Base-by-base conservation (phyloP, 1,139 yeast genomes). In the Casaregolazyma suthepensis region DNA sequence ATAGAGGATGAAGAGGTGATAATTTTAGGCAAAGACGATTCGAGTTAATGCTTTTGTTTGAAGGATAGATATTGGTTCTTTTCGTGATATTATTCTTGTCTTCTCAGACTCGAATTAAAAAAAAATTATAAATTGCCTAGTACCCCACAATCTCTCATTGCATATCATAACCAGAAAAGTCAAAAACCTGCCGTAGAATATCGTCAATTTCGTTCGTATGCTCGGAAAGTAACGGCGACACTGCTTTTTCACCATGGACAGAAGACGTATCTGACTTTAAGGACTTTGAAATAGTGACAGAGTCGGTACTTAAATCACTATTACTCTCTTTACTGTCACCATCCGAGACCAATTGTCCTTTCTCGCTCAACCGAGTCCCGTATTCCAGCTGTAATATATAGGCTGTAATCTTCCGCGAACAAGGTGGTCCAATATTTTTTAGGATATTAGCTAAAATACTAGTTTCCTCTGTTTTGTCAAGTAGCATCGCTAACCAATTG, bases 401-500 rank as follows among this genome's bases (percentile, higher is more conserved):
- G 6, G 31, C 5, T 3, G 31, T 26, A 26, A 9, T 26, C 31
- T 26, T 26, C 10, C 31, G 31, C 31, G 31, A 26, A 12, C 31
- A 26, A 12, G 31, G 31, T 7, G 31, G 12, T 2, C 31, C 31
- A 26, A 9, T 7, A 2, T 9, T 7, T 26, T 26, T 9, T 26
- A 26, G 10, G 10, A 26, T 9, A 9, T 26, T 26, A 7, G 31
- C 10, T 26, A 26, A 26, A 5, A 3, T 12, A 7, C 10, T 26
- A 7, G 10, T 9, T 7, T 26, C 22, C 43, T 47, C 38, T 35
- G 48, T 45, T 50, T 46, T 43, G 46, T 54, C 13, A 26, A 26
- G 31, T 9, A 35, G 40, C 40, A 6, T 9, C 4, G 15, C 17
- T 35, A 35, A 35, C 40, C 40, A 35, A n/a, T 15, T 15, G 17